phyloP scores from a whole-genome alignment of 768 basidiomycete species.

The Phaeotremella skinneri region DNA sequence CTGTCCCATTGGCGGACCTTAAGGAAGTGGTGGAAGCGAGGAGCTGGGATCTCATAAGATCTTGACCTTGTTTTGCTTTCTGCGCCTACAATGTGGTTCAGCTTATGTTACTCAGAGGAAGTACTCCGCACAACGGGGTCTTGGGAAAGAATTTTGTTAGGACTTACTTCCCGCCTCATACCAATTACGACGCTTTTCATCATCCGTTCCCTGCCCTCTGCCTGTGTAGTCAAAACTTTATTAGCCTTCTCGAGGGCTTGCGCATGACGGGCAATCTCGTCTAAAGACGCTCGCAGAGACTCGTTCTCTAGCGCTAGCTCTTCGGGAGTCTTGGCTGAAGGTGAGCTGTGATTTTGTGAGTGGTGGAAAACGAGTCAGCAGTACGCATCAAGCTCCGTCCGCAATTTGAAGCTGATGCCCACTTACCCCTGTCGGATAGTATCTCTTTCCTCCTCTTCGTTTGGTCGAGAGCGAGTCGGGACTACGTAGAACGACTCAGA shows the following conservation, averaged over 20 bases:
- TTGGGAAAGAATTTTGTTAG: background rate
- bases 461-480: background rate
- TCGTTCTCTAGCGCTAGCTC: slow-evolving; percentile 48
- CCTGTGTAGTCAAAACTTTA: slow-evolving; percentile 18
- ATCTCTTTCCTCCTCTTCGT: background rate
- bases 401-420: background rate
- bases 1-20: background rate
- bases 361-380: background rate
- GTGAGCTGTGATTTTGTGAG: slow-evolving; percentile 3
- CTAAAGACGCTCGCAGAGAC: slow-evolving; percentile 42
- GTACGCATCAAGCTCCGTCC: background rate
- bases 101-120: background rate
- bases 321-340: slow-evolving; percentile 44
- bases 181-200: slow-evolving; percentile 40
- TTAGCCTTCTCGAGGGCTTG: slow-evolving; percentile 38
- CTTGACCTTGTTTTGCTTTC: slow-evolving; percentile 34
- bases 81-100: slow-evolving; percentile 21
- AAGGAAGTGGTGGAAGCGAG: slow-evolving; percentile 14
- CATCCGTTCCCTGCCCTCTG: slow-evolving; percentile 37
- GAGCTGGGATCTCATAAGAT: slow-evolving; percentile 33
- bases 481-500: slow-evolving; percentile 35
- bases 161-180: slow-evolving; percentile 40
- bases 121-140: background rate
- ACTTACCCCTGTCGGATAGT: background rate
- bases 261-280: slow-evolving; percentile 41